Evolutionary conservation across 352 stramenopile species (phyloP).

Genomic region (Phytopythium vexans): DNA sequence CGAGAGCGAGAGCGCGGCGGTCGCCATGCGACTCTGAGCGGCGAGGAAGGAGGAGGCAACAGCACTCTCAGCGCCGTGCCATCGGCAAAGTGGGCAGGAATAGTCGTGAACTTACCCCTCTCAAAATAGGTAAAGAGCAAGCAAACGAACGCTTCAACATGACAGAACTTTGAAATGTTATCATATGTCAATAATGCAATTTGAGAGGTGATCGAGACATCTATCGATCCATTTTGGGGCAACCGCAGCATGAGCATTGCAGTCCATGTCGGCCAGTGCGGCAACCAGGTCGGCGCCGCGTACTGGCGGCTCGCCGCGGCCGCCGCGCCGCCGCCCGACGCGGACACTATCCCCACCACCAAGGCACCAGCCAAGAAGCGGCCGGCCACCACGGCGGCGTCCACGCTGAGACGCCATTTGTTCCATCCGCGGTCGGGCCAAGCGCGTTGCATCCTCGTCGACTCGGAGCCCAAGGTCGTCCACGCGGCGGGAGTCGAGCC

Average conservation of each 20-base stretch:
- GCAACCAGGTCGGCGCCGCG: constrained; percentile 70
- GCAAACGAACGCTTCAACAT: too few species aligned
- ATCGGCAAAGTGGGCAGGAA: too few species aligned
- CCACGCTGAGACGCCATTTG: constrained; percentile 14
- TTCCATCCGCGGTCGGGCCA: constrained; percentile 37
- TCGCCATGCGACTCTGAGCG: too few species aligned
- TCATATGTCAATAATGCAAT: too few species aligned
- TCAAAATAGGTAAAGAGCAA: too few species aligned
- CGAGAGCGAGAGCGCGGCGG: too few species aligned
- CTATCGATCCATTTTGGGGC: not conserved
- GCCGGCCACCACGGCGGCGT: not conserved
- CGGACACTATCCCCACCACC: not conserved
- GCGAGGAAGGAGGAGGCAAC: too few species aligned
- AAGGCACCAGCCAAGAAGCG: not conserved
- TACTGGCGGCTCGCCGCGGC: constrained; percentile 49
- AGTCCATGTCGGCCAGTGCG: constrained; percentile 76
- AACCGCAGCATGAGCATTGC: constrained; percentile 42
- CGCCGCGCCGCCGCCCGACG: not conserved
- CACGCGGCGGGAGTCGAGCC: constrained; percentile 24
- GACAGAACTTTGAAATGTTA: too few species aligned
- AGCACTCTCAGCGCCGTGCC: too few species aligned
- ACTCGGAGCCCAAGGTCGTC: constrained; percentile 78
- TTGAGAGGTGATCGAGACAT: not conserved
- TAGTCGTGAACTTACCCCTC: too few species aligned
- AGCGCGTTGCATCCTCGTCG: constrained; percentile 72